Conservation (phyloP, 2,329 filamentous ascomycete species). For the Helotiales sp. region DNA sequence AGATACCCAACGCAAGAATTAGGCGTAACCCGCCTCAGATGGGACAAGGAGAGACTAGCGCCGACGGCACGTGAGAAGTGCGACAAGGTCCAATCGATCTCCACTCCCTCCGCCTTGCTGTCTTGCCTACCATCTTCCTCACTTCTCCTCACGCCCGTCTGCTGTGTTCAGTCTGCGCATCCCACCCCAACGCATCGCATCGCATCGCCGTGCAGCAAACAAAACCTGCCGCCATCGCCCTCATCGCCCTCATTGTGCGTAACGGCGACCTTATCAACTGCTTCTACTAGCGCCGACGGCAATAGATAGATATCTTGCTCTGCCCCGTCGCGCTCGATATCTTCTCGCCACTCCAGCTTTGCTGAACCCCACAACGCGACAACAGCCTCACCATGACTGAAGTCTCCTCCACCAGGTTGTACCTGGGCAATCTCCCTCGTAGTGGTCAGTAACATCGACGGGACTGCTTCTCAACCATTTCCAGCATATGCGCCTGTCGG, state of each 20-base stretch:
- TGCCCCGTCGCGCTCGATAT: not conserved
- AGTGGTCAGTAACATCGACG: slow-evolving; percentile 70
- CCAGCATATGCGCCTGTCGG: not conserved
- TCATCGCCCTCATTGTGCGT: slow-evolving; percentile 11
- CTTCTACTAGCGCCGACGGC: not conserved
- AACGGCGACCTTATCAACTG: not conserved
- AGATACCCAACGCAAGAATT: no score
- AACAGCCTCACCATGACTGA: slow-evolving; percentile 64
- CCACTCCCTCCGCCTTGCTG: not conserved
- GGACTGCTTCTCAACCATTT: not conserved
- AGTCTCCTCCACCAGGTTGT: slow-evolving; percentile 93
- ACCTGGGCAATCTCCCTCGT: slow-evolving; percentile 96
- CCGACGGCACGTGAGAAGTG: not conserved
- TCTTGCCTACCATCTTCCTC: not conserved
- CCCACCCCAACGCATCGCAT: not conserved
- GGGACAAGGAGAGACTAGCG: not conserved
- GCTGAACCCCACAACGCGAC: slow-evolving; percentile 7
- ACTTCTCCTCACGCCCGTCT: not conserved
- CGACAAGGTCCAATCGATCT: not conserved
- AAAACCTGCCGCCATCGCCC: no score
- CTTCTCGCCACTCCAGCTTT: slow-evolving; percentile 2
- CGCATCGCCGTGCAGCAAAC: not conserved
- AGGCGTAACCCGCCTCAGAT: no score
- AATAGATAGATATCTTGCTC: not conserved
- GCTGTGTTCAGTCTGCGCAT: slow-evolving; percentile 1